Conservation (phyloP, 2,329 filamentous ascomycete genomes). For the Talaromyces marneffei region DNA sequence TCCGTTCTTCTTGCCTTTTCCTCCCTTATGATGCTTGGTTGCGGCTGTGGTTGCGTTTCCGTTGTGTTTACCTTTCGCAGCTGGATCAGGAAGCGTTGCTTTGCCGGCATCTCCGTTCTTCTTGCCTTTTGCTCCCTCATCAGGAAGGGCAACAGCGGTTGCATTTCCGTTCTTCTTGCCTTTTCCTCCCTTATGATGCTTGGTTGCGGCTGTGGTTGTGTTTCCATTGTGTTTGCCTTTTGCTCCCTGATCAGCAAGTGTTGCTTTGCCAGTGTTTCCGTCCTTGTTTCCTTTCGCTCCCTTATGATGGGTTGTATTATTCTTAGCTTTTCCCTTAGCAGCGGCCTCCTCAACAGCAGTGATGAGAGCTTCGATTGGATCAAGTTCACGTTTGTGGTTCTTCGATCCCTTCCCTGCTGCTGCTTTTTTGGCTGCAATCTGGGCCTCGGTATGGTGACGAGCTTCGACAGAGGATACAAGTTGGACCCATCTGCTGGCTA, state of each 20-base stretch:
- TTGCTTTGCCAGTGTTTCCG: too few species aligned
- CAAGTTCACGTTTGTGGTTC: not conserved
- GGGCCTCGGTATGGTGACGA: constrained; percentile 7
- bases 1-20: not conserved
- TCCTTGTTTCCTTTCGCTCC: not conserved
- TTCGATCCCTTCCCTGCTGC: not conserved
- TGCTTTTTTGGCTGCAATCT: not conserved
- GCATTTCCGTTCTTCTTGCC: not conserved
- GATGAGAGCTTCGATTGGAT: not conserved
- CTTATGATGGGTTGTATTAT: not conserved
- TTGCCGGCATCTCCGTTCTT: too few species aligned
- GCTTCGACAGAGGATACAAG: not conserved
- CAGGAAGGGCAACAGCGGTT: not conserved
- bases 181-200: too few species aligned
- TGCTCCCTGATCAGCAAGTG: too few species aligned
- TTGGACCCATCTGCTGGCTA: constrained; percentile 4
- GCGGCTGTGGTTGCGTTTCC: not conserved
- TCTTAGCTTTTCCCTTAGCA: not conserved
- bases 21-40: too few species aligned
- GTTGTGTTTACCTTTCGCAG: too few species aligned
- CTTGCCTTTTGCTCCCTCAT: too few species aligned
- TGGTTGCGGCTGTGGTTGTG: too few species aligned
- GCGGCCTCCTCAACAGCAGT: constrained; percentile 1
- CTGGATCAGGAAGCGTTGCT: too few species aligned
- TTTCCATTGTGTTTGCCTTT: too few species aligned